A percentile compares a stretch with the other conserved stretches of the same genome.
phyloP scores from a whole-genome alignment of 148 eudicot species.

The Simmondsia chinensis region DNA sequence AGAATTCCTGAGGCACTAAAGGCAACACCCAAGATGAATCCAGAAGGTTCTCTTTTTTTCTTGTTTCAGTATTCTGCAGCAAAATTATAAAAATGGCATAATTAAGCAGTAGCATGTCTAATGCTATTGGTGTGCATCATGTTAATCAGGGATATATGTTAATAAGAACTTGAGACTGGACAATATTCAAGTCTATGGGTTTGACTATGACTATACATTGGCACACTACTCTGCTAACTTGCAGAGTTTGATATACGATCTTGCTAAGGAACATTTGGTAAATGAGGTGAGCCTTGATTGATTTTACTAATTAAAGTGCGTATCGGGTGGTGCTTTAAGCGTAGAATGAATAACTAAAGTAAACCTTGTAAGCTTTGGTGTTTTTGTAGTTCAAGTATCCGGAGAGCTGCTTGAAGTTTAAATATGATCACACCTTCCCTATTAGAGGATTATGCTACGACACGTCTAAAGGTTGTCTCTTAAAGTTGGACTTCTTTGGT shows the following conservation, averaged over 20 bases:
- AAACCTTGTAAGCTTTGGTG: neutral
- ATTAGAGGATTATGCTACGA: slow-evolving; percentile 92
- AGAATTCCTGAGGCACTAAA: slow-evolving; percentile 68
- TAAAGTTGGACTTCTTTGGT: slow-evolving; percentile 98
- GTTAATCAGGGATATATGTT: slow-evolving; percentile 71
- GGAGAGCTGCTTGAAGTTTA: slow-evolving; percentile 80
- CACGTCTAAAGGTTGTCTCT: slow-evolving; percentile 82
- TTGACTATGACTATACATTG: slow-evolving; percentile 96
- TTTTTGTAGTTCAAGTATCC: slow-evolving; percentile 86
- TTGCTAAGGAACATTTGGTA: slow-evolving; percentile 92
- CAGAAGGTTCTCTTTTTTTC: slow-evolving; percentile 43
- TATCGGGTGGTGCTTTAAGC: too few relatives aligned
- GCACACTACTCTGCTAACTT: slow-evolving; percentile 83
- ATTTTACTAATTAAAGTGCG: neutral
- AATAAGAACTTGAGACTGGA: slow-evolving; percentile 92
- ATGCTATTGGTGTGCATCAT: neutral
- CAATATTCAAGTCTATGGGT: slow-evolving; percentile 81
- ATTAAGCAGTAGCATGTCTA: too few relatives aligned
- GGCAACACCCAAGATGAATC: slow-evolving; percentile 70
- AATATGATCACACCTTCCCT: slow-evolving; percentile 77
- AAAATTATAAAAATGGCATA: too few relatives aligned
- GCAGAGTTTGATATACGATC: slow-evolving; percentile 81
- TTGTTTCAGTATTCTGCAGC: neutral
- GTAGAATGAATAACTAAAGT: neutral
- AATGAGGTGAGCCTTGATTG: slow-evolving; percentile 59